Conservation (phyloP, 2,329 filamentous ascomycete species). For the Xylaria polymorpha region DNA sequence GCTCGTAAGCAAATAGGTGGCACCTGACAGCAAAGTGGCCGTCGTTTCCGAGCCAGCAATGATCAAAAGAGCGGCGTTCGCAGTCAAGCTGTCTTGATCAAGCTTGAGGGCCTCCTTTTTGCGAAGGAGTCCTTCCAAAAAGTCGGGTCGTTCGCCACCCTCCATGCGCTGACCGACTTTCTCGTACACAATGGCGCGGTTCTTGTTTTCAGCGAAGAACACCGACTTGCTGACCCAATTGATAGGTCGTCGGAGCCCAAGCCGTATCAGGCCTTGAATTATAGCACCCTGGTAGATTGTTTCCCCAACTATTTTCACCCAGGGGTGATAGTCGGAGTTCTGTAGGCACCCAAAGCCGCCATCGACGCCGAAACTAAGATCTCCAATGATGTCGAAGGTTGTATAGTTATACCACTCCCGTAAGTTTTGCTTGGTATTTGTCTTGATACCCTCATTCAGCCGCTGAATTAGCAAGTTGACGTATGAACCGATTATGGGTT, state of each 20-base stretch:
- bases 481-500: constrained; percentile 54
- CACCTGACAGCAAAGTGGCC: constrained; percentile 56
- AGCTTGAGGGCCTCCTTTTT: constrained; percentile 45
- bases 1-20: constrained; percentile 54
- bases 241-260: constrained; percentile 28
- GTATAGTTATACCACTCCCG: constrained; percentile 55
- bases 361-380: constrained; percentile 58
- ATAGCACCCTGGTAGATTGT: constrained; percentile 40
- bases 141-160: constrained; percentile 46
- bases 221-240: constrained; percentile 14
- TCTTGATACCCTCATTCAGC: constrained; percentile 37
- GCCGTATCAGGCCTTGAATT: constrained; percentile 19
- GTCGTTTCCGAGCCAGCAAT: constrained; percentile 64
- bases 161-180: constrained; percentile 47
- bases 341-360: constrained; percentile 53
- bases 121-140: constrained; percentile 49
- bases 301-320: constrained; percentile 48
- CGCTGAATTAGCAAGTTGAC: constrained; percentile 51
- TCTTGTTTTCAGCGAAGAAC: constrained; percentile 26
- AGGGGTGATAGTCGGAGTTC: constrained; percentile 50
- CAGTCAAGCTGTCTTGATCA: constrained; percentile 27
- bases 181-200: constrained; percentile 38
- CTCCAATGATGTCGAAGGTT: constrained; percentile 58
- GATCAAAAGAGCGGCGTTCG: constrained; percentile 50
- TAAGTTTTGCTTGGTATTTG: constrained; percentile 44